Base-by-base conservation (phyloP, 257 asterid species). In the Solanum stenotomum region DNA sequence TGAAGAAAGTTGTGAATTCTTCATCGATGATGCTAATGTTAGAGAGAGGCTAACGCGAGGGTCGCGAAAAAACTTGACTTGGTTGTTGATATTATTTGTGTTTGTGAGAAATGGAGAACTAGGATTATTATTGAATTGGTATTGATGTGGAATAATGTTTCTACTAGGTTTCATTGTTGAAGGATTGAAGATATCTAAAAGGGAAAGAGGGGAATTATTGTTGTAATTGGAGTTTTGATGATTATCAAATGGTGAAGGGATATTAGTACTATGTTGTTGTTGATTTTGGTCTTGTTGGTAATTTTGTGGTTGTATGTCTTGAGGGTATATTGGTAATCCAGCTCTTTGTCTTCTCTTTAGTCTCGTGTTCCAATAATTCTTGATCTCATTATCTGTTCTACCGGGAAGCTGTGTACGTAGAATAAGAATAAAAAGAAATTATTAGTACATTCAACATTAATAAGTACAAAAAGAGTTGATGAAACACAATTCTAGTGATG, bases 321-420 rank as follows among this genome's bases (percentile, higher is more conserved):
- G 87, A 35, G 87, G 87, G 59, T 84, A 84, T 84, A 63, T 61
- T 11, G 72, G 87, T 70, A 84, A 61, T 33, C 87, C 87, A 5
- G 87, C 87, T 84, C 87, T 61, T 37, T 84, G 87, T 34, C 87
- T 84, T 61, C 87, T 84, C 34, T 84, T 84, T 61, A 84, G 87
- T 3, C 87, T 84, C 1, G 76, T 84, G 14, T 84, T 84, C 87
- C 72, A 84, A 2, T 84, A 84, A 35, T 84, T 84, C 37, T 84
- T 84, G 59, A 84, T 84, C 10, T 84, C 87, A 13, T 84, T 84
- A 2, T 84, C 87, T 35, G 87, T 56, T 84, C 87, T 84, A 33
- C 87, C 87, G 0, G 98, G 97, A 52, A 95, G 90, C 98, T 95
- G 87, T 92, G 70, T 27, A 44, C 13, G 29, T 11, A 0, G 42